Percentiles rank a stretch among this genome's conserved stretches.
Evolutionary conservation across 2,329 filamentous ascomycete genomes (phyloP).

Genomic region (Xenosphaeropsis pyriputrescens): DNA sequence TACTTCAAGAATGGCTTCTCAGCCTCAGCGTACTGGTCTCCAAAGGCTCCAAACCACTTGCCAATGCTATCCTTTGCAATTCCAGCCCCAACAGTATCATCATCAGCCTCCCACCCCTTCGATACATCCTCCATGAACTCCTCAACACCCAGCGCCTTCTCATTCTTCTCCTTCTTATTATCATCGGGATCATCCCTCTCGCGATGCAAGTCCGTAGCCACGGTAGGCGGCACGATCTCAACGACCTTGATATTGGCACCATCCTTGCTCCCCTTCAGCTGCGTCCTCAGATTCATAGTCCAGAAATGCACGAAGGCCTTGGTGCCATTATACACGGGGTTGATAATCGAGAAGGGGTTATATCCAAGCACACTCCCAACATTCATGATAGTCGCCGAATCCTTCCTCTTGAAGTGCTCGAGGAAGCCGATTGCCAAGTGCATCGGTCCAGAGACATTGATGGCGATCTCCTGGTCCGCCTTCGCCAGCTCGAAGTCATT

Average conservation of each 20-base stretch:
- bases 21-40: constrained; percentile 6
- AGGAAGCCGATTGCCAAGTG: constrained; percentile 34
- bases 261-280: constrained; percentile 22
- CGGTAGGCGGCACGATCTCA: constrained; percentile 39
- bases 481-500: constrained; percentile 28
- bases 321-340: constrained; percentile 42
- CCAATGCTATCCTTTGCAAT: constrained; percentile 23
- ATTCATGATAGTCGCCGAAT: constrained; percentile 31
- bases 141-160: constrained; percentile 28
- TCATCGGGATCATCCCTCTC: constrained; percentile 39
- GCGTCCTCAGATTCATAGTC: constrained; percentile 36
- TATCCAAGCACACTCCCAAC: constrained; percentile 37
- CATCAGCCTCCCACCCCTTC: constrained; percentile 27
- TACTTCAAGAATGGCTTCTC: background rate
- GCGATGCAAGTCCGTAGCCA: constrained; percentile 37
- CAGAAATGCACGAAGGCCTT: constrained; percentile 44
- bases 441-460: constrained; percentile 42
- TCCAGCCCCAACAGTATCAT: constrained; percentile 33
- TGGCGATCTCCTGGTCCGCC: constrained; percentile 40
- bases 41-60: constrained; percentile 27
- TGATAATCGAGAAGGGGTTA: constrained; percentile 34
- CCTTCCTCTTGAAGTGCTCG: constrained; percentile 28
- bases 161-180: constrained; percentile 41
- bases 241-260: constrained; percentile 28
- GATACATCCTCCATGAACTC: constrained; percentile 37